These are phyloP conservation scores for Solanum chacoense DNA, from an alignment of 305 asterid species.

Conservation along the genomic window DNA sequence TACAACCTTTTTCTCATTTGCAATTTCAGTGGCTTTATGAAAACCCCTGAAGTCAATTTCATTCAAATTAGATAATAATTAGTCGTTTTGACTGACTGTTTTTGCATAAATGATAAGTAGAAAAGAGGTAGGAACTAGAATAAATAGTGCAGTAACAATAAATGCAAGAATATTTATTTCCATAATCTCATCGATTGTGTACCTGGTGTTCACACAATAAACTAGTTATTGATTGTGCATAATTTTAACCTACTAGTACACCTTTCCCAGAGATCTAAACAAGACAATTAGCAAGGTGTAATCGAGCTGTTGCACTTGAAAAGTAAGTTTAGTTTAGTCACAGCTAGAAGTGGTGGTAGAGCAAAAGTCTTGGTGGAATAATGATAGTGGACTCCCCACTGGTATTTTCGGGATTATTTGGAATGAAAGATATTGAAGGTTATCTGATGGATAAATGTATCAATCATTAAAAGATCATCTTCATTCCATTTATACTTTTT, in stretches of 20 bases:
- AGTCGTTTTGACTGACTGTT: background rate
- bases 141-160: too few relatives aligned
- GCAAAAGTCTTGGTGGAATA: background rate
- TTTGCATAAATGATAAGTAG: background rate
- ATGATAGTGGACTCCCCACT: background rate
- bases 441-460: background rate
- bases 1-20: background rate
- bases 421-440: background rate
- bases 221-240: background rate
- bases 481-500: background rate
- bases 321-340: background rate
- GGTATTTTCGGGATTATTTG: background rate
- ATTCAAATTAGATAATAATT: background rate
- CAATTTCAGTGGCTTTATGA: background rate
- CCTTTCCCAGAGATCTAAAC: background rate
- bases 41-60: background rate
- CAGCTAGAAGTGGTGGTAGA: background rate
- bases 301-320: background rate
- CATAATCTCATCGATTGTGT: background rate
- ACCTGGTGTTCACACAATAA: background rate
- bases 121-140: background rate
- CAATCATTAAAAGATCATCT: background rate
- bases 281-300: background rate
- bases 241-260: background rate
- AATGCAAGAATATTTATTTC: background rate